Base-by-base conservation (phyloP, 768 basidiomycete species). In the Termitomyces eurrhizus region DNA sequence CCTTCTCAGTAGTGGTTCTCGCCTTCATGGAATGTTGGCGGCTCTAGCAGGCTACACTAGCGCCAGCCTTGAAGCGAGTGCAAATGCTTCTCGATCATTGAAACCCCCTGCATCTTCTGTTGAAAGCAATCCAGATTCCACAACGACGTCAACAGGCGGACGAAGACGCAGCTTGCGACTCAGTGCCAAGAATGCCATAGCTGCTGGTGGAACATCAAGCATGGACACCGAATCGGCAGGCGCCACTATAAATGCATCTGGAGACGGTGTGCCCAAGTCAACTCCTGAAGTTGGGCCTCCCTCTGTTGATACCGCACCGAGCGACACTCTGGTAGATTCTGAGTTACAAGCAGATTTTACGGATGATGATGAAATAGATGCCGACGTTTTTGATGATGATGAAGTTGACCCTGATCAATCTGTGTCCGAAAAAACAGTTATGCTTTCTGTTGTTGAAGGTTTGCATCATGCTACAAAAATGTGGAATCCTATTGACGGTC, bases 11-110 rank as follows among this genome's bases (percentile, higher is more conserved):
- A 77, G 82, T 59, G 79, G 81, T 33, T 86, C 85, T 18, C 83
- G 94, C 14, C 74, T 96, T 32, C 89, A 91, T 11, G 89, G 88
- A 52, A 94, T 96, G 89, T 83, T 97, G 51, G 93, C 95, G n/a
- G 90, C 94, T 16, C 79, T 95, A 8, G 87, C 89, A 35, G 89
- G 90, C 1, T 81, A 88, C n/a, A 77, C 82, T 12, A 80, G 83
- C 2, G 79, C 84, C 1, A 74, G 79, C 44, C 67, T 71, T 46
- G 70, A 72, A 32, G 64, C 71, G 18, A 77, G 80, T 44, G 74
- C 44, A 21, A 61, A 74, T 46, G 56, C 70, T 4, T 69, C 76
- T 45, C 71, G 69, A 51, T 69, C 73, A 24, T 57, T 72, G 4
- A 67, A 72, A 45, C 67, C 72, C 35, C 64, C 75, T 37, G 63